These are phyloP conservation scores for Aspergillus glaucus DNA, from an alignment of 2,329 filamentous ascomycete species.

Conservation along the genomic window DNA sequence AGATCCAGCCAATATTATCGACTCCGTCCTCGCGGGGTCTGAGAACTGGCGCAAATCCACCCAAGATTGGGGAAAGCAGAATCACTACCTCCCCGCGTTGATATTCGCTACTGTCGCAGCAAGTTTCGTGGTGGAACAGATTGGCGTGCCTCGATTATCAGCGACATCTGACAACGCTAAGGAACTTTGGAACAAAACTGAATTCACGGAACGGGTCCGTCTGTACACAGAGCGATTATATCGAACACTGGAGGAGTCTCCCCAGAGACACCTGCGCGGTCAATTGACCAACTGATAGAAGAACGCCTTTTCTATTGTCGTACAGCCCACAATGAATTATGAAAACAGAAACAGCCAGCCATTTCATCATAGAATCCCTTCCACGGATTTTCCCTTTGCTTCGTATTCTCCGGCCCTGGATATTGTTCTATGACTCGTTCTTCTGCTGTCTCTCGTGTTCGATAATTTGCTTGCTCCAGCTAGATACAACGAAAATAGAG, in stretches of 20 bases:
- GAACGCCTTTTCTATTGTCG: slow-evolving; percentile 33
- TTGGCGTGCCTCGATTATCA: slow-evolving; percentile 61
- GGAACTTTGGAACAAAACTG: slow-evolving; percentile 41
- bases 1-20: slow-evolving; percentile 23
- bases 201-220: slow-evolving; percentile 39
- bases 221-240: slow-evolving; percentile 39
- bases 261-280: slow-evolving; percentile 29
- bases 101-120: slow-evolving; percentile 76
- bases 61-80: slow-evolving; percentile 43
- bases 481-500: slow-evolving; percentile 23
- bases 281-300: slow-evolving; percentile 29
- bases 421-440: slow-evolving; percentile 29
- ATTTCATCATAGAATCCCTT: slow-evolving; percentile 15
- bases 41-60: slow-evolving; percentile 46
- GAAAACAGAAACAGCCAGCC: slow-evolving; percentile 24
- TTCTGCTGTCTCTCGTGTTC: slow-evolving; percentile 56
- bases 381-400: slow-evolving; percentile 7
- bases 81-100: slow-evolving; percentile 57
- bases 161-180: slow-evolving; percentile 23
- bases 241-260: slow-evolving; percentile 33
- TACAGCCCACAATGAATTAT: slow-evolving; percentile 30
- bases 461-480: slow-evolving; percentile 66
- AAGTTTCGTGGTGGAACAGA: slow-evolving; percentile 90
- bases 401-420: slow-evolving; percentile 1
- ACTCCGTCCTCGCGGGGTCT: slow-evolving; percentile 39